These are phyloP conservation scores for Tolypocladium album DNA, from an alignment of 2,329 filamentous ascomycete genomes.

Conservation along the genomic window DNA sequence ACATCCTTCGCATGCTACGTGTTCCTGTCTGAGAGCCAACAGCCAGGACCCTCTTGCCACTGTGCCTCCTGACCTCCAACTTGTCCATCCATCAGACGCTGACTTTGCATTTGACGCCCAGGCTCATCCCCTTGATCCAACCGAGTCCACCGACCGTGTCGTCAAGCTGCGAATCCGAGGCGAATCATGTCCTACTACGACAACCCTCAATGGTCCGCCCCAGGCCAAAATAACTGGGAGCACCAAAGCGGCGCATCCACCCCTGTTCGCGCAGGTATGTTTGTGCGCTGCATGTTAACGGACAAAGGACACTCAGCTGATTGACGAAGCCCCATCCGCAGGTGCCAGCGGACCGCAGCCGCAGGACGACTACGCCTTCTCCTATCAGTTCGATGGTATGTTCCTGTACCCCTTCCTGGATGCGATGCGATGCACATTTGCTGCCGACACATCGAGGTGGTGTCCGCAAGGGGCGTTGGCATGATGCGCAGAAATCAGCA, in stretches of 20 bases:
- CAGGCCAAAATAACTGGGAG: conserved; percentile 32
- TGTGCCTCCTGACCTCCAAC: not conserved
- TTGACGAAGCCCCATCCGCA: conserved; percentile 20
- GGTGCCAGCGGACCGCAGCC: conserved; percentile 66
- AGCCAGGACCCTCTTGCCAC: not conserved
- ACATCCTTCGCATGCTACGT: not conserved
- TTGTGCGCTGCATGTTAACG: conserved; percentile 1
- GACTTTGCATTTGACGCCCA: not conserved
- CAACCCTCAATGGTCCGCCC: conserved; percentile 28
- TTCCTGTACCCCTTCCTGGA: conserved; percentile 12
- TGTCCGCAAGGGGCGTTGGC: not conserved
- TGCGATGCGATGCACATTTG: not conserved
- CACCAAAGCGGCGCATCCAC: conserved; percentile 28
- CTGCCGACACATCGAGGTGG: not conserved
- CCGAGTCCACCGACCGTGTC: not conserved
- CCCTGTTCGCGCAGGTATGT: conserved; percentile 28
- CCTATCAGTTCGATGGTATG: conserved; percentile 83
- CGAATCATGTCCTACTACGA: conserved; percentile 34
- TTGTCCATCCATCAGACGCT: not conserved
- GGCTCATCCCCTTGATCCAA: not conserved
- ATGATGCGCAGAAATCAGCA: not conserved
- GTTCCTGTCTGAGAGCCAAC: not conserved
- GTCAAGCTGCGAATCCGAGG: not conserved
- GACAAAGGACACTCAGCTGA: conserved; percentile 1
- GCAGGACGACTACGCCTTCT: conserved; percentile 72